Conservation (phyloP, 2,329 filamentous ascomycete species). For the Tolypocladium capitatum region DNA sequence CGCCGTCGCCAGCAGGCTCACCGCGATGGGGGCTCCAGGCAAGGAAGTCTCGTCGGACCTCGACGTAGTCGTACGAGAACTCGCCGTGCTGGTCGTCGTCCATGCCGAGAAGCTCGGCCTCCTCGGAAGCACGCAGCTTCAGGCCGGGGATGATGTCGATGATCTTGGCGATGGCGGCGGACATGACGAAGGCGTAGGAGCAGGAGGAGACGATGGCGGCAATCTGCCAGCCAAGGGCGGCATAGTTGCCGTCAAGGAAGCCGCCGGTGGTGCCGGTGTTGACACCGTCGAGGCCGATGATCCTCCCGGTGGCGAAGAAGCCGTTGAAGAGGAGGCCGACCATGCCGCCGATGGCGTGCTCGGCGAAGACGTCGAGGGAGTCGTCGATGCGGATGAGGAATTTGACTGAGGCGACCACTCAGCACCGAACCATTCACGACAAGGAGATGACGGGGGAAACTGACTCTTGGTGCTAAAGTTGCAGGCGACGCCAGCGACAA, state of each 20-base stretch:
- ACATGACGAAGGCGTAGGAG: constrained; percentile 61
- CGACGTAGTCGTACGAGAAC: constrained; percentile 83
- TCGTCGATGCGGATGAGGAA: constrained; percentile 54
- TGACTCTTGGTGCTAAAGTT: constrained; percentile 53
- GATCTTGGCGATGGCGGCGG: constrained; percentile 56
- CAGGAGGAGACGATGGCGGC: constrained; percentile 58
- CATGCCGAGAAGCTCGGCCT: constrained; percentile 77
- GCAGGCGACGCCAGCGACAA: constrained; percentile 51
- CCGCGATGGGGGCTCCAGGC: constrained; percentile 70
- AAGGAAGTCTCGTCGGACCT: constrained; percentile 77
- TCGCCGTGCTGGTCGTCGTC: constrained; percentile 84
- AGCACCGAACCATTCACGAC: background rate
- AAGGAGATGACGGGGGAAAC: constrained; percentile 1
- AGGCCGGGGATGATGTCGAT: constrained; percentile 68
- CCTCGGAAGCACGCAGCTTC: constrained; percentile 65
- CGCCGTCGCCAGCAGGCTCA: constrained; percentile 46
- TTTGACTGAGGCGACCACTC: constrained; percentile 30
- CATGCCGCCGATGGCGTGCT: constrained; percentile 57
- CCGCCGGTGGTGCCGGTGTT: constrained; percentile 57
- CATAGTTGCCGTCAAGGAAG: constrained; percentile 63
- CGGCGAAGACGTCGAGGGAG: constrained; percentile 58
- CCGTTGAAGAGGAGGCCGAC: constrained; percentile 61
- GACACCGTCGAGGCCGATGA: constrained; percentile 64
- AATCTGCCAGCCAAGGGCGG: constrained; percentile 65
- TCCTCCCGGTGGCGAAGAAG: constrained; percentile 55